phyloP scores from a whole-genome alignment of 306 rosid species.

The Psophocarpus tetragonolobus region DNA sequence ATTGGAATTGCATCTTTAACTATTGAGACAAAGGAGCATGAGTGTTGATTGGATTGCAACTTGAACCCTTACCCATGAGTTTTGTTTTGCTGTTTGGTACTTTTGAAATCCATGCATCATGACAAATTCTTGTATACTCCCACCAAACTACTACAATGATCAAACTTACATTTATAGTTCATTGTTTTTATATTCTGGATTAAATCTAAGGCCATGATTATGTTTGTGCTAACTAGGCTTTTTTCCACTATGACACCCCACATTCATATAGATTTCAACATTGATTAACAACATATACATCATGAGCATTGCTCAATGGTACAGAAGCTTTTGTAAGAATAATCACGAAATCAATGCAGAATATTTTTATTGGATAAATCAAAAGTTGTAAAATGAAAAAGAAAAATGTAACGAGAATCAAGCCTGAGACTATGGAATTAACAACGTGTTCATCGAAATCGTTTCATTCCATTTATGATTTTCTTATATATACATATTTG shows the following conservation, averaged over 20 bases:
- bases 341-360: background rate
- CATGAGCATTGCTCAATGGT: background rate
- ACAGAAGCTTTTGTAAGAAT: background rate
- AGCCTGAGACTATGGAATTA: too few species aligned
- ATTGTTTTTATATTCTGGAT: background rate
- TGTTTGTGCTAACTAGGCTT: background rate
- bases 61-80: background rate
- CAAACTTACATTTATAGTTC: background rate
- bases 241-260: background rate
- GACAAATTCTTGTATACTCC: background rate
- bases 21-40: background rate
- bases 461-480: too few species aligned
- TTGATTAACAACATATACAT: background rate
- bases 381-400: background rate
- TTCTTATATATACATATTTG: too few species aligned
- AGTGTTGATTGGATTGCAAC: background rate
- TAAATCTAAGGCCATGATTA: background rate
- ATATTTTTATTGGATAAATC: background rate
- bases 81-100: background rate
- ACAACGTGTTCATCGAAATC: background rate
- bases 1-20: background rate
- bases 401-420: background rate
- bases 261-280: background rate
- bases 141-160: conserved; percentile 5
- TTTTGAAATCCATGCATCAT: background rate